phyloP scores from a whole-genome alignment of 2,329 filamentous ascomycete genomes.

The Zymoseptoria pseudotritici region DNA sequence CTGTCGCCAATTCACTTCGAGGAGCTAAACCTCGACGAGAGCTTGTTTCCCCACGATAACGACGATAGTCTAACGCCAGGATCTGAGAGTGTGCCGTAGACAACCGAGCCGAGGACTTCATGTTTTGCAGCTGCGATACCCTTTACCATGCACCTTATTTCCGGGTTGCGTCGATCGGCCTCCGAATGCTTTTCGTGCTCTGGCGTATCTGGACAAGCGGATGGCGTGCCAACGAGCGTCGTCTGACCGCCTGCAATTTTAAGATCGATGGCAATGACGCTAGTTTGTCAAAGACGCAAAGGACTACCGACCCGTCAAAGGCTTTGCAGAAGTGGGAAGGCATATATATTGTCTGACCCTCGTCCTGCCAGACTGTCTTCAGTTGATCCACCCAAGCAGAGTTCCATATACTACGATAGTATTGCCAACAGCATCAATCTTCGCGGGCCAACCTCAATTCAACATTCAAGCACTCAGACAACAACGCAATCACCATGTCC shows the following conservation, averaged over 20 bases:
- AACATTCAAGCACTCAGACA: background rate
- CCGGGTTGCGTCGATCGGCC: background rate
- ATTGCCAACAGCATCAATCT: background rate
- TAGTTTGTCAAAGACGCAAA: background rate
- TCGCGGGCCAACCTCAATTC: background rate
- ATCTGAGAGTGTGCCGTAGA: background rate
- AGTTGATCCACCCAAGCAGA: background rate
- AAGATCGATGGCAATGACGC: background rate
- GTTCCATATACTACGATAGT: background rate
- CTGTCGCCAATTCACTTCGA: background rate
- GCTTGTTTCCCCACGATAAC: background rate
- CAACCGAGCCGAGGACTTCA: background rate
- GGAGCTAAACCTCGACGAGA: background rate
- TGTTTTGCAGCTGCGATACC: background rate
- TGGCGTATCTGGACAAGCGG: conserved; percentile 3
- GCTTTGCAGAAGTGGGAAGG: conserved; percentile 6
- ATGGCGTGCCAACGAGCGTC: conserved; percentile 10
- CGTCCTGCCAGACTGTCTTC: background rate
- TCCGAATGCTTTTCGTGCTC: conserved; percentile 1
- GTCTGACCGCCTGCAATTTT: background rate
- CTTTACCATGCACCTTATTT: background rate
- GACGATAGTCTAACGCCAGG: background rate
- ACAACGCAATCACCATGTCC: conserved; percentile 6
- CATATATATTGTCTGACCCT: background rate
- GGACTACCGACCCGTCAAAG: background rate